Evolutionary conservation across 2,329 filamentous ascomycete genomes (phyloP), one percentile per base, ranked within the genome.

Genomic region (Pezicula neosporulosa): DNA sequence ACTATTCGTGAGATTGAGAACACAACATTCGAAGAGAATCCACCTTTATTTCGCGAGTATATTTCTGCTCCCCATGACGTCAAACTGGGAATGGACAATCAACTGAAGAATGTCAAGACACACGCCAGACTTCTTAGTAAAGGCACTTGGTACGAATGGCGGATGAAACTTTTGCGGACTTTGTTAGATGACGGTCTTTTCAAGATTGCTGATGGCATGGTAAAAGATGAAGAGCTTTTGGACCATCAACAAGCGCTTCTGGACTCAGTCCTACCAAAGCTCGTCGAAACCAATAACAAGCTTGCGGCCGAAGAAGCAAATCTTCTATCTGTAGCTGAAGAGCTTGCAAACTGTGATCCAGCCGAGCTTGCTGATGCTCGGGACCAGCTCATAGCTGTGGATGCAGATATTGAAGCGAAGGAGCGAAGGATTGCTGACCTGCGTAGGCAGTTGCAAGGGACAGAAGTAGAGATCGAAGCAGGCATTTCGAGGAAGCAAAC

Each of bases 121-220:
- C 89, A 96, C 67, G 90, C 93, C 15, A 83, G 94, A 24, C 78
- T 97, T 13, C 76, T 92, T 47, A 97, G 93, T 72, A 97, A 97
- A 67, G 90, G 90, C 51, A 92, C 94, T 76, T 99, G 94, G 94
- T 99, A 99, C 67, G 88, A 93, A 64, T 99, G 94, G 94, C 86
- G 94, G 38, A 93, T 89, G 78, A 93, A 94, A 63, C 79, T 97
- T 21, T 85, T 89, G 28, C 79, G 91, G 72, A 86, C 56, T 88
- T 90, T 16, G 78, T 44, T 99, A 36, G 91, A 88, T 65, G 85
- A 90, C 60, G 92, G 89, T 3, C 80, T 97, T 3, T 69, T 88
- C 49, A 84, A 81, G 54, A 94, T 92, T 51, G 77, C 82, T 1
- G 81, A 88, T 51, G 90, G 86, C 18, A 90, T 99, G 82, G 80